Conservation (phyloP, 208 protist genomes). For the Strigomonas culicis region DNA sequence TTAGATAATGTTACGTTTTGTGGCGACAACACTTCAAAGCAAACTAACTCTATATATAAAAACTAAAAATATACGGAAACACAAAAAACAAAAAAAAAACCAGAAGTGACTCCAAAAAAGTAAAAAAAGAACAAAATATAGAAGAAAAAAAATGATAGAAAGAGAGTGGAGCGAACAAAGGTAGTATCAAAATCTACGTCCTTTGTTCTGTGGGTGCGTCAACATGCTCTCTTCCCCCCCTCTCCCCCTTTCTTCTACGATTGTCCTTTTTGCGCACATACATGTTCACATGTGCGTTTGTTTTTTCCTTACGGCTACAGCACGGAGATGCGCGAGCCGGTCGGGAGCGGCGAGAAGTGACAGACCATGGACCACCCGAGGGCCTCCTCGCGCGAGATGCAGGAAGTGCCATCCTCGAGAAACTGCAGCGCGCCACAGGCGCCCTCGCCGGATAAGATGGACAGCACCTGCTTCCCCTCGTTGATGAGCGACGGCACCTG, state of each 20-base stretch:
- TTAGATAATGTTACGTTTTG: too few species aligned
- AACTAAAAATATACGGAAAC: conserved; percentile 9
- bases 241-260: too few species aligned
- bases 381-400: conserved; percentile 62
- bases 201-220: too few species aligned
- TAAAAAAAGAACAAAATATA: neutral
- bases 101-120: neutral
- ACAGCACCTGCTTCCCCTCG: conserved; percentile 51
- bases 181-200: too few species aligned
- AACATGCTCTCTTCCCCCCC: too few species aligned
- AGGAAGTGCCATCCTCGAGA: conserved; percentile 56
- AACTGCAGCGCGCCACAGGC: conserved; percentile 49
- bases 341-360: conserved; percentile 73
- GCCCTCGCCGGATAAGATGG: conserved; percentile 40
- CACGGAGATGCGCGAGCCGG: conserved; percentile 45
- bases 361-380: conserved; percentile 78
- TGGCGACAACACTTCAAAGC: too few species aligned
- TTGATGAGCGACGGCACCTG: conserved; percentile 37
- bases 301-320: conserved; percentile 26
- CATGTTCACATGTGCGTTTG: neutral
- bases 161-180: too few species aligned
- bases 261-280: neutral
- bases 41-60: conserved; percentile 2
- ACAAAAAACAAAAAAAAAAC: conserved; percentile 13
- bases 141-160: conserved; percentile 2